phyloP scores from a whole-genome alignment of 805 yeast species.

The Sugiyamaella americana region DNA sequence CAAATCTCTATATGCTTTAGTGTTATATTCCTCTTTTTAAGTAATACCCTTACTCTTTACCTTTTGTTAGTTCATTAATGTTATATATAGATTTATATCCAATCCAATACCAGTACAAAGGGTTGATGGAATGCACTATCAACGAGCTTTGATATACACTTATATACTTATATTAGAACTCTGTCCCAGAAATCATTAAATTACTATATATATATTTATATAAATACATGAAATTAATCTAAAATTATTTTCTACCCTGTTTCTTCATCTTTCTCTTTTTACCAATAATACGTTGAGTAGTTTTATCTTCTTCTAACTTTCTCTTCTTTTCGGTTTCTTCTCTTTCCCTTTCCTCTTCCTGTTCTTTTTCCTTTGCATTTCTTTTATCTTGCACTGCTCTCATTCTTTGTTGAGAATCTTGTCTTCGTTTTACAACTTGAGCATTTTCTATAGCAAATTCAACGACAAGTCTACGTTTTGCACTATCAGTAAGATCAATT shows the following conservation, averaged over 20 bases:
- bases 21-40: no score
- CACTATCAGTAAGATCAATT: conserved; percentile 28
- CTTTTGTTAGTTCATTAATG: no score
- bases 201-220: conserved; percentile 4
- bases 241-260: conserved; percentile 6
- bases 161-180: not conserved
- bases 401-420: conserved; percentile 39
- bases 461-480: conserved; percentile 73
- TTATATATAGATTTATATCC: no score
- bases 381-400: conserved; percentile 19
- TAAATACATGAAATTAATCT: not conserved
- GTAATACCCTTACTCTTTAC: no score
- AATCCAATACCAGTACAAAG: no score
- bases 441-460: conserved; percentile 97
- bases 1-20: no score
- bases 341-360: conserved; percentile 2
- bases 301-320: conserved; percentile 14
- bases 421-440: conserved; percentile 84
- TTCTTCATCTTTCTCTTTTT: conserved; percentile 31
- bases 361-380: conserved; percentile 7
- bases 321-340: conserved; percentile 4
- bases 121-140: no score
- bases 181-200: no score
- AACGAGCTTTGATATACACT: no score
- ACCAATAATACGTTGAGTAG: conserved; percentile 27